These are phyloP conservation scores for Cyclocybe cylindracea DNA, from an alignment of 768 basidiomycete species.

Conservation along the genomic window DNA sequence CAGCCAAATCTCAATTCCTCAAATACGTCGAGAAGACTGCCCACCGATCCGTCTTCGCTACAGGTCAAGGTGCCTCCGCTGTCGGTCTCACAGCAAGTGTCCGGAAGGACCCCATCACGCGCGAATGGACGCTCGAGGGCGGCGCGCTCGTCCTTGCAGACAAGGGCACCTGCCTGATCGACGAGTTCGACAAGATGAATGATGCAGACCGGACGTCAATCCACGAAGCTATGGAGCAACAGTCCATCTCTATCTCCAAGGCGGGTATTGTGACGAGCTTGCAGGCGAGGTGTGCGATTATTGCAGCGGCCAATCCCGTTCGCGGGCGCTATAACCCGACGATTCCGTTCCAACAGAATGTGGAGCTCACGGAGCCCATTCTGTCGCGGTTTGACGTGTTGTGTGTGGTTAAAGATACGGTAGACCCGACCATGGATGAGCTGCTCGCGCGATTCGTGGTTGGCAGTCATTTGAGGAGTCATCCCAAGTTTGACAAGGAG, in stretches of 20 bases:
- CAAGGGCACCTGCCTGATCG: constrained; percentile 96
- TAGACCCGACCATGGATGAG: constrained; percentile 97
- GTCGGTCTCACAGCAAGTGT: constrained; percentile 99
- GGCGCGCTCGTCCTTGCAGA: constrained; percentile 98
- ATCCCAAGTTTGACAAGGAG: constrained; percentile 87
- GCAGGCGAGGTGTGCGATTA: constrained; percentile 95
- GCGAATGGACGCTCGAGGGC: constrained; percentile 98
- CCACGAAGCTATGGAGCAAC: constrained; percentile 99
- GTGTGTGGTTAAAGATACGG: constrained; percentile 97
- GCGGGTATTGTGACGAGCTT: constrained; percentile 98
- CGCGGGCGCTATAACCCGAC: constrained; percentile 98
- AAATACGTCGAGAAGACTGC: constrained; percentile 99
- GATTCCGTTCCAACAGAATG: constrained; percentile 97
- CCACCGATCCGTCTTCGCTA: constrained; percentile 95
- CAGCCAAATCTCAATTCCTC: constrained; percentile 98
- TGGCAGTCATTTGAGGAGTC: constrained; percentile 91
- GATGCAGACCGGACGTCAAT: constrained; percentile 97
- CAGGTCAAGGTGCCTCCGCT: constrained; percentile 96
- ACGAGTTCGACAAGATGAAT: constrained; percentile 99
- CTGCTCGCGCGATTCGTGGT: constrained; percentile 97
- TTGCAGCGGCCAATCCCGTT: constrained; percentile 97
- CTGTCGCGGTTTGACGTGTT: constrained; percentile 97
- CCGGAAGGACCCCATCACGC: constrained; percentile 96
- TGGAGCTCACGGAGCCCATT: constrained; percentile 97
- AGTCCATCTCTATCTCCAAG: constrained; percentile 98